A percentile compares a stretch with the other conserved stretches of the same genome.
These are phyloP conservation scores for Epichloe brachyelytri DNA, from an alignment of 2,329 filamentous ascomycete genomes.

Conservation along the genomic window DNA sequence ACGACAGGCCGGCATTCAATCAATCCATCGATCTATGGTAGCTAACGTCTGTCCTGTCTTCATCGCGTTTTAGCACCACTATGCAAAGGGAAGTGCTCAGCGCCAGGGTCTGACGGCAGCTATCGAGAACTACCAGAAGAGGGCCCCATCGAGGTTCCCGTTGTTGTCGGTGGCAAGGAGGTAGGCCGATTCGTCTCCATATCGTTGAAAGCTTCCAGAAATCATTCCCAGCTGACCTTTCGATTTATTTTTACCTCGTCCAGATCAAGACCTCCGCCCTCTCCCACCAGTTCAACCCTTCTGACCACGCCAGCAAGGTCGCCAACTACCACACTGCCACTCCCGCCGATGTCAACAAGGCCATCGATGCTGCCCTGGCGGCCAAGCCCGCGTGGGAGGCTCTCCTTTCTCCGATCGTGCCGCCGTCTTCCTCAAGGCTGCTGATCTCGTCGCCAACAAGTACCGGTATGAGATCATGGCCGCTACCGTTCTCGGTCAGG, in stretches of 20 bases:
- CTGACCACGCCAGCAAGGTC: constrained; percentile 62
- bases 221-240: not conserved
- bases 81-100: constrained; percentile 70
- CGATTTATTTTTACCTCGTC: not conserved
- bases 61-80: constrained; percentile 56
- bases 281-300: constrained; percentile 67
- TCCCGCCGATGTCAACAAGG: constrained; percentile 58
- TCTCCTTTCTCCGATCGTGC: constrained; percentile 84
- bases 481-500: constrained; percentile 87
- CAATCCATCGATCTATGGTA: not conserved
- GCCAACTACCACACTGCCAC: constrained; percentile 79
- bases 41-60: not conserved
- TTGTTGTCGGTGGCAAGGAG: constrained; percentile 73
- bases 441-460: constrained; percentile 79
- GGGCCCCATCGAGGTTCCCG: constrained; percentile 61
- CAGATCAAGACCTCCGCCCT: constrained; percentile 55
- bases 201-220: not conserved
- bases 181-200: constrained; percentile 29
- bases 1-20: not conserved
- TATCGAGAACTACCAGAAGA: constrained; percentile 54
- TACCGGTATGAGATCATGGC: constrained; percentile 97
- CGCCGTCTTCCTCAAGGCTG: constrained; percentile 89
- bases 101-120: constrained; percentile 64
- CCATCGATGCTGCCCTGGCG: constrained; percentile 74
- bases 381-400: constrained; percentile 79